A percentile compares a stretch with the other conserved stretches of the same genome.
Conservation (phyloP, 345 rosid genomes). For the sweet orange (Citrus sinensis) region DVS_A1.0 CM039167.1:10483001-10483500, state of each 20-base stretch:
- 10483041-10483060: slow-evolving; percentile 17
- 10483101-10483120: no score
- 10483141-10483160: no score
- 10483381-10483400: slow-evolving; percentile 43
- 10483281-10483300: background rate
- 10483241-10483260: no score
- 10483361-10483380: slow-evolving; percentile 35
- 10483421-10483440: slow-evolving; percentile 57
- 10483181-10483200: no score
- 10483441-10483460: slow-evolving; percentile 51
- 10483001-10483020: slow-evolving; percentile 70
- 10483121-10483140: no score
- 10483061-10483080: background rate
- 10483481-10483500: slow-evolving; percentile 40
- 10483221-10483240: no score
- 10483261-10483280: background rate
- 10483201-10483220: no score
- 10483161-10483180: no score
- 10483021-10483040: slow-evolving; percentile 35
- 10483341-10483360: slow-evolving; percentile 33
- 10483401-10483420: slow-evolving; percentile 41
- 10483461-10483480: slow-evolving; percentile 52
- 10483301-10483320: background rate
- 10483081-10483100: no score
- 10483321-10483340: background rate